phyloP scores from a whole-genome alignment of 2,329 filamentous ascomycete genomes.

The Pseudocercospora fijiensis region DNA sequence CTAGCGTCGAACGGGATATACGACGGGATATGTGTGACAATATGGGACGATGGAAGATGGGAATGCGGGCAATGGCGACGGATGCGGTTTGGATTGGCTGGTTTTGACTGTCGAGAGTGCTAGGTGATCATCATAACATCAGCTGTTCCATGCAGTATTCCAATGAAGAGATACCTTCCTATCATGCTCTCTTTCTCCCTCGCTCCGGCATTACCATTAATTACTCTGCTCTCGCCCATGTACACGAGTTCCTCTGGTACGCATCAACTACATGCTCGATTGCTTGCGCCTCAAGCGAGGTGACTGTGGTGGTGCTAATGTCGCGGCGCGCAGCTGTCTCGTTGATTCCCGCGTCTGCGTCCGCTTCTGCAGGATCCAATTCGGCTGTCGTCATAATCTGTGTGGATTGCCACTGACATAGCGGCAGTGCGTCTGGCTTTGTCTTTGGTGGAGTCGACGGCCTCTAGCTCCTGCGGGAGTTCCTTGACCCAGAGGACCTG shows the following conservation, averaged over 20 bases:
- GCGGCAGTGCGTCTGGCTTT: background rate
- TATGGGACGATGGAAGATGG: no score
- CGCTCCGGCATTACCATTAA: constrained; percentile 11
- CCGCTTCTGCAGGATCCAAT: constrained; percentile 1
- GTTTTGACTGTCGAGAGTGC: background rate
- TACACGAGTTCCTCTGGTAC: background rate
- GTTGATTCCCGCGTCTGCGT: background rate
- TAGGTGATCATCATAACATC: constrained; percentile 5
- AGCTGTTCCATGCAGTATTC: constrained; percentile 8
- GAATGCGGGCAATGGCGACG: no score
- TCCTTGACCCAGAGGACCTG: constrained; percentile 21
- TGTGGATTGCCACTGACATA: constrained; percentile 3
- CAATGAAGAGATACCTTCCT: constrained; percentile 5
- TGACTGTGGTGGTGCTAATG: background rate
- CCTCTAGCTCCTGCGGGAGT: constrained; percentile 15
- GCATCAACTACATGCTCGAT: constrained; percentile 5
- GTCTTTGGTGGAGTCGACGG: background rate
- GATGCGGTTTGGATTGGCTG: background rate
- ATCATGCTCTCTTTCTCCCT: background rate
- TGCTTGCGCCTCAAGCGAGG: background rate
- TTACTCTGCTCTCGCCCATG: constrained; percentile 6
- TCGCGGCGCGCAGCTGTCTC: constrained; percentile 6
- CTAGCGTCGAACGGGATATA: no score
- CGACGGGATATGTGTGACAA: no score
- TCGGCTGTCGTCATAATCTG: constrained; percentile 9